Conservation (phyloP, 768 basidiomycete genomes). For the Mycena indigotica region DNA sequence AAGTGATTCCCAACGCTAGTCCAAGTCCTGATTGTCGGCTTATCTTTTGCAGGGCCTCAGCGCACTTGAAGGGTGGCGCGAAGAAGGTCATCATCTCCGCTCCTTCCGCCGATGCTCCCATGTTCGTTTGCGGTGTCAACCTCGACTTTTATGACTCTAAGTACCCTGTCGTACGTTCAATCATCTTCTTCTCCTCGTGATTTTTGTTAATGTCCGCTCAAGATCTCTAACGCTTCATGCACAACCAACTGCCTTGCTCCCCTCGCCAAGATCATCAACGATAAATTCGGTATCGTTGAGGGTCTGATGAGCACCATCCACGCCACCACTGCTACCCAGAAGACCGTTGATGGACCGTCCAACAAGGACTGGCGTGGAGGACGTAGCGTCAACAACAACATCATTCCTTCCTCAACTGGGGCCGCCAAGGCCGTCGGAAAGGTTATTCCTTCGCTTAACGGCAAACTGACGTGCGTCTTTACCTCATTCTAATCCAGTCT, state of each 20-base stretch:
- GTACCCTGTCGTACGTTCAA: conserved; percentile 66
- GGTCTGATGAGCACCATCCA: conserved; percentile 99
- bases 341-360: conserved; percentile 93
- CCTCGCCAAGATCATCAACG: conserved; percentile 96
- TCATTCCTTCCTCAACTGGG: conserved; percentile 98
- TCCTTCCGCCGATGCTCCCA: conserved; percentile 94
- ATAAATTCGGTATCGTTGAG: conserved; percentile 95
- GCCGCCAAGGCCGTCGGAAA: conserved; percentile 99
- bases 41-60: conserved; percentile 63
- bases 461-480: conserved; percentile 89
- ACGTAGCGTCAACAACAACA: conserved; percentile 95
- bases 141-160: conserved; percentile 88
- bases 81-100: conserved; percentile 99
- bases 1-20: conserved; percentile 51
- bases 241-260: conserved; percentile 99
- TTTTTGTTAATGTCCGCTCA: conserved; percentile 5
- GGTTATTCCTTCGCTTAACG: conserved; percentile 94
- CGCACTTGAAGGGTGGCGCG: conserved; percentile 96
- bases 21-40: conserved; percentile 12
- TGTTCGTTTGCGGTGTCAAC: conserved; percentile 96
- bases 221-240: conserved; percentile 99
- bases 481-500: not conserved
- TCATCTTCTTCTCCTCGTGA: not conserved
- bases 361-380: conserved; percentile 98
- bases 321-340: conserved; percentile 93